Percentiles rank a stretch among this genome's conserved stretches.
Conservation (phyloP, 1,139 yeast species). For the Kodamaea fungicola region DNA sequence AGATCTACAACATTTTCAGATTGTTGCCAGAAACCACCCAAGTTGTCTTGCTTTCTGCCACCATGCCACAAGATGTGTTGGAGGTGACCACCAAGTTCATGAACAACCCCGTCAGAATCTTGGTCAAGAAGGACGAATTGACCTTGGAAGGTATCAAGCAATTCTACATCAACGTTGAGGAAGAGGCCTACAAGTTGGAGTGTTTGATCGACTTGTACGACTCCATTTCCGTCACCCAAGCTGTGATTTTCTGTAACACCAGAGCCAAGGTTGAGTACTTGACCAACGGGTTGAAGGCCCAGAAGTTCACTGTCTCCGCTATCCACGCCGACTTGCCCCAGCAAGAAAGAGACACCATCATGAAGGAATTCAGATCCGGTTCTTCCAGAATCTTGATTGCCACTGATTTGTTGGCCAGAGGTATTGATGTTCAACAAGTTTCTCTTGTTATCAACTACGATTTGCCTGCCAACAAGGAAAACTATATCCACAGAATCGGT, state of each 20-base stretch:
- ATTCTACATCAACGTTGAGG: slow-evolving; percentile 90
- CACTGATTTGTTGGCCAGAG: slow-evolving; percentile 98
- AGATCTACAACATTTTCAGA: slow-evolving; percentile 94
- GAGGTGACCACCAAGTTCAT: slow-evolving; percentile 96
- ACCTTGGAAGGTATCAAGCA: slow-evolving; percentile 98
- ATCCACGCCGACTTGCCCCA: slow-evolving; percentile 98
- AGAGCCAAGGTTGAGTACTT: slow-evolving; percentile 95
- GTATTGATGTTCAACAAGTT: slow-evolving; percentile 99
- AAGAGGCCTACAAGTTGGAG: slow-evolving; percentile 91
- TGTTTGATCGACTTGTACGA: slow-evolving; percentile 96
- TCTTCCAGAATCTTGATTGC: slow-evolving; percentile 95
- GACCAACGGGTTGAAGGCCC: slow-evolving; percentile 79
- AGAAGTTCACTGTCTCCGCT: slow-evolving; percentile 93
- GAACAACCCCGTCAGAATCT: slow-evolving; percentile 95
- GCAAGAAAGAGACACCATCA: slow-evolving; percentile 94
- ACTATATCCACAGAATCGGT: slow-evolving; percentile 99
- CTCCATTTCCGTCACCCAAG: slow-evolving; percentile 96
- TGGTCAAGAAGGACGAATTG: slow-evolving; percentile 97
- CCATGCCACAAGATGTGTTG: slow-evolving; percentile 96
- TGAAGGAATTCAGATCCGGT: slow-evolving; percentile 98
- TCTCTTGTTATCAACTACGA: slow-evolving; percentile 97
- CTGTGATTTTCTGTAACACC: slow-evolving; percentile 99
- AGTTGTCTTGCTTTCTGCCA: slow-evolving; percentile 94
- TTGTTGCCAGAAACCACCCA: slow-evolving; percentile 92
- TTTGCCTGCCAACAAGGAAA: slow-evolving; percentile 95